Evolutionary conservation across 2,329 filamentous ascomycete species (phyloP), one percentile per base, ranked within the genome.

Genomic region (Colletotrichum sp.): DNA sequence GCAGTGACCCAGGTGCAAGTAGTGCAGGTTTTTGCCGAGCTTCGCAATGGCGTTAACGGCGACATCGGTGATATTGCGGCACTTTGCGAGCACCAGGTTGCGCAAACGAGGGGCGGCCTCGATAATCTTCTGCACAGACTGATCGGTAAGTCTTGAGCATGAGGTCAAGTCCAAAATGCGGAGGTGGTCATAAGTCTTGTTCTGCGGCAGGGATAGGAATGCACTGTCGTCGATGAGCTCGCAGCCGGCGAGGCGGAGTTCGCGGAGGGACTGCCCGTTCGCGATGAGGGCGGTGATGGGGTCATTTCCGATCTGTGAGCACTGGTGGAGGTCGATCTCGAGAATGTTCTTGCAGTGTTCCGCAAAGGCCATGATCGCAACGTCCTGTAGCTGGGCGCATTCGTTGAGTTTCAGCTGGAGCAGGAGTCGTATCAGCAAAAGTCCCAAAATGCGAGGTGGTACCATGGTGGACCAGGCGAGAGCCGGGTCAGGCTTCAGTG

Each of bases 1-100:
- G 84, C 97, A 99, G 84, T 99, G 97, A 12, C 97, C 97, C 3
- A 99, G 90, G 82, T 99, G 97, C 68, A 99, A 93, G 83, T 98
- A 99, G 84, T 99, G 97, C 71, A 99, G 87, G 80, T 99, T 99
- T 88, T 98, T 99, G 77, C 96, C 96, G 6, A 99, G 90, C 80
- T 92, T 93, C 72, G 96, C 94, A 78, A 99, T 99, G 72, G 96
- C 94, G 79, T 94, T 89, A 10, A 99, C 96, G 10, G 96, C 94
- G 63, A 92, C 90, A 85, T 99, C 96, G 3, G 97, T 99, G 81
- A 99, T 95, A 81, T 96, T 94, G 78, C 94, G 92, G 85, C 97
- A 99, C 86, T 99, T 99, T 78, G 96, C 95, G 18, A 99, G 90
- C 7, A 99, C 96, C 5, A 99, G 89, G 82, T 99, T 99, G 69